phyloP scores from a whole-genome alignment of 176 grass and related monocot species.

The Aegilops sharonensis region DNA sequence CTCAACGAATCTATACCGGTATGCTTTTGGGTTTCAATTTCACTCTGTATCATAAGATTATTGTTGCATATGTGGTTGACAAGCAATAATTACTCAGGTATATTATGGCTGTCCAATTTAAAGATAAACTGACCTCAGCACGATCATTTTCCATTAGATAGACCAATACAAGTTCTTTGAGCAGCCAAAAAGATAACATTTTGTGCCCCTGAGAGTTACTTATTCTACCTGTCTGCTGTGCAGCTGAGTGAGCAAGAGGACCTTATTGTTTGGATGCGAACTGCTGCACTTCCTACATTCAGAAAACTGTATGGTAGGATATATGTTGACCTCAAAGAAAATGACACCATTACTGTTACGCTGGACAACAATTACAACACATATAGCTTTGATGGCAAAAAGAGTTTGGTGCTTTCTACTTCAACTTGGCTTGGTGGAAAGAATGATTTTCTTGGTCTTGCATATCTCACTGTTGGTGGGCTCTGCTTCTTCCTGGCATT shows the following conservation, averaged over 20 bases:
- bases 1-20: constrained; percentile 52
- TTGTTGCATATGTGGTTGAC: not conserved
- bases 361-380: constrained; percentile 84
- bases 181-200: constrained; percentile 3
- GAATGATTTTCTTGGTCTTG: constrained; percentile 86
- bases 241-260: constrained; percentile 89
- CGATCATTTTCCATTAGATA: not conserved
- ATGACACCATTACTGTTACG: constrained; percentile 63
- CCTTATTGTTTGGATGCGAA: constrained; percentile 96
- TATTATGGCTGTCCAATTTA: not conserved
- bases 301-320: constrained; percentile 90
- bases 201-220: not conserved
- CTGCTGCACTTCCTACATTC: constrained; percentile 85
- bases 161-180: not conserved
- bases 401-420: constrained; percentile 88
- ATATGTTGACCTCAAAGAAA: constrained; percentile 60
- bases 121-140: constrained; percentile 10
- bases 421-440: constrained; percentile 90
- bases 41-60: not conserved
- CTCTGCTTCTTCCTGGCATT: constrained; percentile 75
- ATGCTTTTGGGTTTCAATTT: constrained; percentile 26
- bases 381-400: constrained; percentile 78
- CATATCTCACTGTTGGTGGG: constrained; percentile 79
- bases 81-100: constrained; percentile 12
- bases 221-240: constrained; percentile 18